Base-by-base conservation (phyloP, 2,329 filamentous ascomycete genomes). In the Verticillium dahliae region DNA sequence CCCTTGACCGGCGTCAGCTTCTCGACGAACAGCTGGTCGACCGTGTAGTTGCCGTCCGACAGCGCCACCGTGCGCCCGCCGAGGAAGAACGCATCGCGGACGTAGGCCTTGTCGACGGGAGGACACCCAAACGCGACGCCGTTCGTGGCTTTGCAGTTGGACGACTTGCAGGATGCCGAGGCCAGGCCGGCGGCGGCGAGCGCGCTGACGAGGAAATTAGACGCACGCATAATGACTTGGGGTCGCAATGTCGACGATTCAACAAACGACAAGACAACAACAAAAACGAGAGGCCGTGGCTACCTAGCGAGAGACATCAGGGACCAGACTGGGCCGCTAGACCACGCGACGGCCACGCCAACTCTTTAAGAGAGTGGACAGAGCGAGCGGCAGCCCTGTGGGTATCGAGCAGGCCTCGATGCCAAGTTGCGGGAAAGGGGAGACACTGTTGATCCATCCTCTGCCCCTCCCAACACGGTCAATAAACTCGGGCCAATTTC, bases 1-100 rank as follows among this genome's bases (percentile, higher is more conserved):
- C 65, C 65, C 9, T 65, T 61, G 3, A 62, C 50, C 10, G 70
- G 70, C 5, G 70, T 70, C 52, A 72, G 70, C 65, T 72, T 73
- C 63, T 72, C 71, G 55, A 72, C 70, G 59, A 71, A 73, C 22
- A 73, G 67, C 61, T 72, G 70, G 55, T 67, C 65, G 14, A 66
- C 63, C 58, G 67, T 63, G 60, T 67, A 63, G 65, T 66, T 66
- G 45, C 69, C 64, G 37, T 62, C 62, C 60, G 67, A 61, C 27
- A 67, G 60, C 35, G 66, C 59, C 14, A 66, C 65, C 60, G 68
- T 68, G 34, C 67, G 64, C 15, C 71, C 71, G 38, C 71, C 71
- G 45, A 71, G 69, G 60, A 72, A 72, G 62, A 72, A 67, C 54
- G 70, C 65, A 56, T 72, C 67, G 38, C 70, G 68, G 34, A 55